Base-by-base conservation (phyloP, 2,329 filamentous ascomycete genomes). In the Pseudogymnoascus sp. region DNA sequence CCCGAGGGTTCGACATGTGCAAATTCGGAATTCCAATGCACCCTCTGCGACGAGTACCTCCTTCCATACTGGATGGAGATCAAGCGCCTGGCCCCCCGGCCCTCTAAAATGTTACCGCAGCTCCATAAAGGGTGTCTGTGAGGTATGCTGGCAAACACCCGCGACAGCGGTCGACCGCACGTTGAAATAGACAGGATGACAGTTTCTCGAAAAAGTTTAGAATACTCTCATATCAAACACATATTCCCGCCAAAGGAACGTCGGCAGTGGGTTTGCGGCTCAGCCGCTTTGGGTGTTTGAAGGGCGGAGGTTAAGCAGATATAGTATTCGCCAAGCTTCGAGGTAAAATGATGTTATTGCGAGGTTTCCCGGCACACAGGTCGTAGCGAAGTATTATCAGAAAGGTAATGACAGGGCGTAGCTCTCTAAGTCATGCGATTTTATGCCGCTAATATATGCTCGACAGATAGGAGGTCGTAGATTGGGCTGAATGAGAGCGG, bases 161-260 rank as follows among this genome's bases (percentile, higher is more conserved):
- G 76, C 76, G 72, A 73, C 63, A 73, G 75, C 73, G 77, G 74
- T 72, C 73, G 71, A 69, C 71, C 70, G 70, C 71, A 70, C 66
- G 66, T 69, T 72, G 72, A 68, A 71, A 74, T 71, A 78, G 75
- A 78, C 76, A 78, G 76, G 72, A 74, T 79, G 76, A 72, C 74
- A 66, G 71, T 68, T 72, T 74, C 73, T 70, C 64, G 64, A 62
- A 61, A 64, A 63, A 68, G 68, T 70, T 67, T 63, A 65, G 64
- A 66, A 49, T 65, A 64, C 66, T 68, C 64, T 73, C 71, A 73
- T 74, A 68, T 67, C 68, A 74, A 61, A 69, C 68, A 69, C 72
- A 72, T 72, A 71, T 68, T 69, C 71, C 64, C 67, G 64, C 62
- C 66, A 56, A 21, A 56, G 49, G 49, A 56, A 56, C 28, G 28